Base-by-base conservation (phyloP, 1,284 basidiomycete species). In the Ustilago sp. region DNA sequence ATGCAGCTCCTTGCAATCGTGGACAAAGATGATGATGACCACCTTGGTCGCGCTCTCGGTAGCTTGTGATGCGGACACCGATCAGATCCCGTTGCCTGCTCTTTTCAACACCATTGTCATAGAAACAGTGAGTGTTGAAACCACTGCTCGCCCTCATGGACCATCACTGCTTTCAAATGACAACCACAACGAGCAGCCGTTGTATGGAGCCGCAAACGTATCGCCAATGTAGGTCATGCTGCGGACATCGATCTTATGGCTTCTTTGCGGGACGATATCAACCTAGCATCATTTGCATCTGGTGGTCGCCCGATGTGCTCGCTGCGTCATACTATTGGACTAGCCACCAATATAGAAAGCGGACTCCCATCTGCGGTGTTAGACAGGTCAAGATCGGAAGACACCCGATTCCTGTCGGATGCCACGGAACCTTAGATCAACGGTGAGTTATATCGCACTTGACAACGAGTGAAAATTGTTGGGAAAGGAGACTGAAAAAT, bases 371-470 rank as follows among this genome's bases (percentile, higher is more conserved):
- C 39, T 2, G 39, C 15, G 13, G 39, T 15, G 50, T 52, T 35
- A 31, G 31, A 3, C 17, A 34, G 4, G 12, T 12, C 19, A 8
- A 55, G 35, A 39, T 55, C 53, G 53, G 35, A 55, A 36, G 38
- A 9, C 28, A 35, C n/a, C 38, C 54, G 39, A 43, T 43, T 36
- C 23, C 23, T 38, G 53, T 36, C 54, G 54, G 54, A 43, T 31
- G 54, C 43, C 54, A 36, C 54, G 54, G 54, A 56, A 38, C 34
- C 34, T 36, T 4, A 45, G 7, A 7, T 31, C 19, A 28, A 28
- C 47, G 23, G 23, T 23, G 23, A 23, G 23, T 23, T 19, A 19
- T 23, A 23, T 23, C 23, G 3, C 23, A 2, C 23, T 3, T 23
- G 23, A 23, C 2, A 23, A 23, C 23, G 23, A 23, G 23, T 23